phyloP scores from a whole-genome alignment of 2,329 filamentous ascomycete genomes.

The Aspergillus sergii region DNA sequence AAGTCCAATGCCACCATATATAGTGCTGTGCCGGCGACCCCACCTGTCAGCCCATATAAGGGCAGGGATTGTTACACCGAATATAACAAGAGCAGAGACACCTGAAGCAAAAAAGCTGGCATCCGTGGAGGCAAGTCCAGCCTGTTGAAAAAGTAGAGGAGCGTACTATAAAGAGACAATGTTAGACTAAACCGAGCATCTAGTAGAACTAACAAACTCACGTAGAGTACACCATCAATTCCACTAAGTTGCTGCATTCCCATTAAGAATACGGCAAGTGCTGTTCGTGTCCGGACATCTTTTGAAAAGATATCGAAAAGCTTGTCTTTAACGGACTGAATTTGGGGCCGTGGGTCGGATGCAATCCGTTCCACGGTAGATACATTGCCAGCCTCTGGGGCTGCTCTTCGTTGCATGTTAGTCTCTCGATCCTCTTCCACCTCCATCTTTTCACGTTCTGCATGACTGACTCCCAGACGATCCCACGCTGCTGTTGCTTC shows the following conservation, averaged over 20 bases:
- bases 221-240: conserved; percentile 65
- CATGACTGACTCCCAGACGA: conserved; percentile 47
- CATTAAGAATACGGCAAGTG: conserved; percentile 60
- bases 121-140: conserved; percentile 57
- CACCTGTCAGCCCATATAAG: conserved; percentile 60
- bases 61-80: conserved; percentile 60
- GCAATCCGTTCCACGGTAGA: conserved; percentile 3
- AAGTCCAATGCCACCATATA: conserved; percentile 57
- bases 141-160: conserved; percentile 61
- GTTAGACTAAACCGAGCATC: background rate
- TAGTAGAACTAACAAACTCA: conserved; percentile 34
- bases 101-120: conserved; percentile 64
- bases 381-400: conserved; percentile 7
- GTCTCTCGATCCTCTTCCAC: conserved; percentile 30
- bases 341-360: conserved; percentile 6
- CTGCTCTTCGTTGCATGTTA: conserved; percentile 1
- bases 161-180: conserved; percentile 52
- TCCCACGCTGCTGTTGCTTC: conserved; percentile 51
- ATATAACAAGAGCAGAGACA: conserved; percentile 61
- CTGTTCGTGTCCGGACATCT: conserved; percentile 51
- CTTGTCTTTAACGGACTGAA: conserved; percentile 21
- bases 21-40: conserved; percentile 57
- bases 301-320: conserved; percentile 38
- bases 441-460: conserved; percentile 54
- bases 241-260: conserved; percentile 63